Evolutionary conservation across 225 moss, liverwort and hornwort genomes (phyloP).

Genomic region (Takakia lepidozioides): DNA sequence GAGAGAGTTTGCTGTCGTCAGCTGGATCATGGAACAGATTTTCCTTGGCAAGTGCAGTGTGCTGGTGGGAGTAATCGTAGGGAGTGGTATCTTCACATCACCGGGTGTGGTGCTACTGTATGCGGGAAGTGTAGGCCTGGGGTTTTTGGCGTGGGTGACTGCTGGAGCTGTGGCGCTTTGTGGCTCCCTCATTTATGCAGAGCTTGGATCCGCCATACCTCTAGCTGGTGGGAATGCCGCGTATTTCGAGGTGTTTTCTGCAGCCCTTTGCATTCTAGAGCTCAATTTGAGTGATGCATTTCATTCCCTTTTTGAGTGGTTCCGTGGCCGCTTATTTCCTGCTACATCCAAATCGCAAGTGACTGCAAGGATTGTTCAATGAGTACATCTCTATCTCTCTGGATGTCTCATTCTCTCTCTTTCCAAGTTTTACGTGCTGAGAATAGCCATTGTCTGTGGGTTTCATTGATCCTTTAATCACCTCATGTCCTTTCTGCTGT

Average conservation of each 20-base stretch:
- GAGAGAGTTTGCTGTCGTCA: too few relatives aligned
- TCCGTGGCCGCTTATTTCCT: neutral
- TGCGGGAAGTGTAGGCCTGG: constrained; percentile 78
- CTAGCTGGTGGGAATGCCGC: constrained; percentile 68
- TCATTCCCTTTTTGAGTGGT: constrained; percentile 3
- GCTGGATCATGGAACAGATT: too few relatives aligned
- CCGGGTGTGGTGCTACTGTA: constrained; percentile 66
- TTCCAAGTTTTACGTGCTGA: too few relatives aligned
- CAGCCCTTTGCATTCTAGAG: too few relatives aligned
- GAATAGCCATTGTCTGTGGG: too few relatives aligned
- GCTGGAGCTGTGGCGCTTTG: constrained; percentile 59
- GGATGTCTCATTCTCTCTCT: too few relatives aligned
- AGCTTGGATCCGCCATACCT: constrained; percentile 77
- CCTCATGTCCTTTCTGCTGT: too few relatives aligned
- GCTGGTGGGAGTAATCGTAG: constrained; percentile 59
- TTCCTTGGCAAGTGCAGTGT: constrained; percentile 56
- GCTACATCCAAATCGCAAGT: neutral
- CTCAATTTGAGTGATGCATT: too few relatives aligned
- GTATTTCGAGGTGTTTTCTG: constrained; percentile 38
- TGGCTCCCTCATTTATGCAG: constrained; percentile 54
- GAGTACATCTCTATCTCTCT: too few relatives aligned
- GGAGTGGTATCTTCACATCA: constrained; percentile 84
- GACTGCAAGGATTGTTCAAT: neutral
- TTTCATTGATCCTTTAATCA: too few relatives aligned
- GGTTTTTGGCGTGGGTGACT: constrained; percentile 53